phyloP scores from a whole-genome alignment of 148 eudicot species.

The Drosera capensis region DNA sequence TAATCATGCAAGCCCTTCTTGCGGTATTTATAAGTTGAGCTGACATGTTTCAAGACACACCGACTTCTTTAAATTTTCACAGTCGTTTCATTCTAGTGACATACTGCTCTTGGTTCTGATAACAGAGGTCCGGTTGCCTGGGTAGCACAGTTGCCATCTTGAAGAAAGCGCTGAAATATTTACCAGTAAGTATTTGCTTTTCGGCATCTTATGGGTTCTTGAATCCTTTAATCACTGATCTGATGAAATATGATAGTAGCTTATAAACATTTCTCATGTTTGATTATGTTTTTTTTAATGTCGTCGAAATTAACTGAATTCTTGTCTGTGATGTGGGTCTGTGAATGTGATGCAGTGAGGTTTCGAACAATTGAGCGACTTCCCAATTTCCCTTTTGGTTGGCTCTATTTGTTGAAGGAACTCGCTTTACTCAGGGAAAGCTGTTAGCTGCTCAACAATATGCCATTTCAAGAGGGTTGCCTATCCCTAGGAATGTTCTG shows the following conservation, averaged over 20 bases:
- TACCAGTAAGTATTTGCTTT: conserved; percentile 57
- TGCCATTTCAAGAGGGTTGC: conserved; percentile 39
- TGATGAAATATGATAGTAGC: conserved; percentile 18
- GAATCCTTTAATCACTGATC: background rate
- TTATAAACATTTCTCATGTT: conserved; percentile 19
- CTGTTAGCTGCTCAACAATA: conserved; percentile 53
- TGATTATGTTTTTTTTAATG: background rate
- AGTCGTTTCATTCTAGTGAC: background rate
- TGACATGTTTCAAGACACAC: too few relatives aligned
- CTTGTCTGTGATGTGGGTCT: conserved; percentile 1
- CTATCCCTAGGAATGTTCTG: conserved; percentile 45
- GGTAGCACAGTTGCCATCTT: conserved; percentile 72
- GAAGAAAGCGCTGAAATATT: conserved; percentile 64
- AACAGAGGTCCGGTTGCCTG: conserved; percentile 77
- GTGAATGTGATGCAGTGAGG: conserved; percentile 34
- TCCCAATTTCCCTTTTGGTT: conserved; percentile 58
- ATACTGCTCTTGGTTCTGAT: conserved; percentile 3
- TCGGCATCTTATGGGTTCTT: background rate
- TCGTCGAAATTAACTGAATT: too few relatives aligned
- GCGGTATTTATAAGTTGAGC: too few relatives aligned
- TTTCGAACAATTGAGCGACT: conserved; percentile 40
- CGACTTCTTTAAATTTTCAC: too few relatives aligned
- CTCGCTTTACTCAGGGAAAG: conserved; percentile 49
- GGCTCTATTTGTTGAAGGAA: conserved; percentile 55
- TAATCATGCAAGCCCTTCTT: too few relatives aligned